A percentile compares a stretch with the other conserved stretches of the same genome.
Evolutionary conservation across 148 eudicot species (phyloP).

Genomic region (Arctostaphylos glauca): DNA sequence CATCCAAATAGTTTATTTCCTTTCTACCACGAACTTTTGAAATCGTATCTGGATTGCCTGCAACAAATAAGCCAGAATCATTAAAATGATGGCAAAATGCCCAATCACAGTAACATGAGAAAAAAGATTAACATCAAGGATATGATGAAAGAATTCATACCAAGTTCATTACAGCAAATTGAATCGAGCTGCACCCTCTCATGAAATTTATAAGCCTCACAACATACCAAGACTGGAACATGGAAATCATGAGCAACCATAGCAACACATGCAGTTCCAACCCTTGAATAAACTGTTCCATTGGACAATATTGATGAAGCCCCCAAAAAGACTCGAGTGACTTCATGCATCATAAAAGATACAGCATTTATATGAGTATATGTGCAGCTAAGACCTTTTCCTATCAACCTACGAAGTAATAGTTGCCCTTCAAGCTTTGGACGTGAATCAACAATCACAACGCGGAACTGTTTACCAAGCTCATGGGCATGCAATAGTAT

Average conservation of each 20-base stretch:
- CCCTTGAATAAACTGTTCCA: conserved; percentile 97
- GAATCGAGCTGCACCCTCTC: conserved; percentile 99
- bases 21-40: conserved; percentile 71
- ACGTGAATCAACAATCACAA: conserved; percentile 83
- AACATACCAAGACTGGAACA: conserved; percentile 91
- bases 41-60: conserved; percentile 86
- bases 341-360: conserved; percentile 93
- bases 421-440: conserved; percentile 92
- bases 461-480: conserved; percentile 83
- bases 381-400: conserved; percentile 81
- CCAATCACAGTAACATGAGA: neutral
- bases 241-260: conserved; percentile 97
- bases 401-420: conserved; percentile 88
- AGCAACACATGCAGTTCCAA: conserved; percentile 95
- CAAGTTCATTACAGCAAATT: conserved; percentile 96
- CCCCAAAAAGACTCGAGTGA: conserved; percentile 80
- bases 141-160: conserved; percentile 39
- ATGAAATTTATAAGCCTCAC: conserved; percentile 98
- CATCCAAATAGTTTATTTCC: conserved; percentile 63
- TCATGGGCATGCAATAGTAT: conserved; percentile 83
- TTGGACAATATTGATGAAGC: conserved; percentile 90
- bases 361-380: conserved; percentile 95
- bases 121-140: neutral
- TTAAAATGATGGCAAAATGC: neutral
- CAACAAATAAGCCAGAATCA: conserved; percentile 9